Conservation (phyloP, 441 rosid genomes). For the Gossypium gossypioides region DNA sequence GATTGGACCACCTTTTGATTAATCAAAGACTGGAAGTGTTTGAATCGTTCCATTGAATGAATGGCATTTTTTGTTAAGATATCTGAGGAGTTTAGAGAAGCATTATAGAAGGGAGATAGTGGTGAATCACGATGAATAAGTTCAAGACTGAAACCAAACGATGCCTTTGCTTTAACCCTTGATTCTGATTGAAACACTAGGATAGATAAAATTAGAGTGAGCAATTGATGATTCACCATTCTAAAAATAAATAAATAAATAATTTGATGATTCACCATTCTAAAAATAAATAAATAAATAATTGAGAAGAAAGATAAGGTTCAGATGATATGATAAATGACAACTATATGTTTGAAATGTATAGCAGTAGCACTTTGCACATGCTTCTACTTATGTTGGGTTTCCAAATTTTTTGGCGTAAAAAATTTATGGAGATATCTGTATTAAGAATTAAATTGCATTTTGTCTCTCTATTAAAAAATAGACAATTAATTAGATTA, state of each 20-base stretch:
- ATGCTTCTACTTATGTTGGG: background rate
- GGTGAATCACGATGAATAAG: slow-evolving; percentile 41
- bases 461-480: too few relatives aligned
- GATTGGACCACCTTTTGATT: background rate
- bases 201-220: slow-evolving; percentile 10
- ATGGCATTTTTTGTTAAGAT: slow-evolving; percentile 22
- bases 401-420: too few relatives aligned
- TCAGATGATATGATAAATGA: background rate
- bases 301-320: background rate
- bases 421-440: too few relatives aligned
- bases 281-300: background rate
- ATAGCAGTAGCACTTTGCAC: too few relatives aligned
- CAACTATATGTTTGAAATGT: background rate
- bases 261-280: background rate
- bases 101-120: slow-evolving; percentile 30
- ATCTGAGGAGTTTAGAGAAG: slow-evolving; percentile 15
- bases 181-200: background rate
- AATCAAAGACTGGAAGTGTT: background rate
- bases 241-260: background rate
- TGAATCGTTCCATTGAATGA: slow-evolving; percentile 23
- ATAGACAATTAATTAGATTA: too few relatives aligned
- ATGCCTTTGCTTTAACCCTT: slow-evolving; percentile 5
- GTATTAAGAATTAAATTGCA: too few relatives aligned
- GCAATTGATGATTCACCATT: background rate
- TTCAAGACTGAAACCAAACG: slow-evolving; percentile 20